A percentile compares a stretch with the other conserved stretches of the same genome.
These are phyloP conservation scores for Tylopilus subfusipes DNA, from an alignment of 768 basidiomycete species.

Conservation along the genomic window DNA sequence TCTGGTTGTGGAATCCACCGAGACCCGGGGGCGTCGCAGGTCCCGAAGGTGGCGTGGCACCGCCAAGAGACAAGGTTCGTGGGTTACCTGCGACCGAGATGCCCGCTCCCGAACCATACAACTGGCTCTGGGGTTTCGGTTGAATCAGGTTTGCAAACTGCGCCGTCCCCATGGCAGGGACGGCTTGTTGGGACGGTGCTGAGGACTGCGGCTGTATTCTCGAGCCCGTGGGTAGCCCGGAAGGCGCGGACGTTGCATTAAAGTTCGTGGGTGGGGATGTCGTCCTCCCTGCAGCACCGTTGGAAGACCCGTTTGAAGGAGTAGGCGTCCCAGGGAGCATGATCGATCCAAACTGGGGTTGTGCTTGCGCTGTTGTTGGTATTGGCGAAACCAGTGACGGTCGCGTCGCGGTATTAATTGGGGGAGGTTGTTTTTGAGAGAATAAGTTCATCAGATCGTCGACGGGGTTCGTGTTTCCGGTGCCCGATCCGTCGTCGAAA, in stretches of 20 bases:
- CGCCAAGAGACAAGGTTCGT: conserved; percentile 11
- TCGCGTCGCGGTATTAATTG: conserved; percentile 28
- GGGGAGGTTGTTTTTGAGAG: conserved; percentile 22
- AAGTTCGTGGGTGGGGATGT: conserved; percentile 14
- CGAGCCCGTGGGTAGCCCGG: conserved; percentile 3
- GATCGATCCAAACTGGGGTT: conserved; percentile 37
- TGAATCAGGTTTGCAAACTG: conserved; percentile 17
- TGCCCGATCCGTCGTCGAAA: conserved; percentile 53
- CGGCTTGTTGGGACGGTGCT: background rate
- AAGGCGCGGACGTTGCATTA: background rate
- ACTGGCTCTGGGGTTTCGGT: conserved; percentile 17
- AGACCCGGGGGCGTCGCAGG: conserved; percentile 11
- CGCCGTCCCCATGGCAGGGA: background rate
- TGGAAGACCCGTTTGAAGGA: conserved; percentile 19
- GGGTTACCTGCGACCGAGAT: background rate
- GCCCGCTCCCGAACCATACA: background rate
- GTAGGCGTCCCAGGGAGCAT: conserved; percentile 42
- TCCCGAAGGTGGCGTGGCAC: conserved; percentile 11
- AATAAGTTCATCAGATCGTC: conserved; percentile 70
- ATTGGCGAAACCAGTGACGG: conserved; percentile 20
- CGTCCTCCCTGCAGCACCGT: conserved; percentile 8
- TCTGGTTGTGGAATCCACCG: conserved; percentile 4
- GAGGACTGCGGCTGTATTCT: conserved; percentile 5
- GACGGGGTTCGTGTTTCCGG: conserved; percentile 25
- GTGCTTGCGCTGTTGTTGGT: conserved; percentile 12